Evolutionary conservation across 306 rosid species (phyloP).

Genomic region (barrel medic (Medicago truncatula)): MtrunA17r5.0-ANR NC_053045.1:39195501-39196000

Average conservation of each 20-base stretch:
- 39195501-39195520: neutral
- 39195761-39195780: neutral
- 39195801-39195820: slow-evolving; percentile 19
- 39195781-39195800: slow-evolving; percentile 17
- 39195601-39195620: neutral
- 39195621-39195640: slow-evolving; percentile 21
- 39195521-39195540: neutral
- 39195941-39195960: slow-evolving; percentile 11
- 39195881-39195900: neutral
- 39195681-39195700: neutral
- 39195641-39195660: slow-evolving; percentile 24
- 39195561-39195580: slow-evolving; percentile 26
- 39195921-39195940: slow-evolving; percentile 17
- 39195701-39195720: slow-evolving; percentile 7
- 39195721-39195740: neutral
- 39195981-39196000: slow-evolving; percentile 8
- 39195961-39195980: neutral
- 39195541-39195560: neutral
- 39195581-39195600: slow-evolving; percentile 26
- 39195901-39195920: neutral
- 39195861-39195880: neutral
- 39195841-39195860: slow-evolving; percentile 13
- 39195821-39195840: slow-evolving; percentile 15
- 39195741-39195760: slow-evolving; percentile 4
- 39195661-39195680: neutral